Evolutionary conservation across 1,284 basidiomycete species (phyloP), one percentile per base, ranked within the genome.

Genomic region (Sporisorium graminicola): DNA sequence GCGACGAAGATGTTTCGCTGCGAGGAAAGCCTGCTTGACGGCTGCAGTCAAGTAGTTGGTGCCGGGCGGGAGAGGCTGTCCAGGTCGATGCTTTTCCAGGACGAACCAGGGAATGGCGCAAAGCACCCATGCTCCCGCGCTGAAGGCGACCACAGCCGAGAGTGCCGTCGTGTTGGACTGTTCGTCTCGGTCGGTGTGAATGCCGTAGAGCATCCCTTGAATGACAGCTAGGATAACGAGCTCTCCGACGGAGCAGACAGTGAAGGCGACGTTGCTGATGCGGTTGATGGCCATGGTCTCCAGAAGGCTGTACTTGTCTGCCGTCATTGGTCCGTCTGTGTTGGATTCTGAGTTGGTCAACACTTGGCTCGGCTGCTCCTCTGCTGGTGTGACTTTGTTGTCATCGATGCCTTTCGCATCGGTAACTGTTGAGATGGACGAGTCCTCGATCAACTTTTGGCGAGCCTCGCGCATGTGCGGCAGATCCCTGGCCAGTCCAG

Each of bases 201-300:
- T 83, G 1, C 88, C 92, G 82, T 91, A 90, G 16, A 93, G 87
- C 50, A 94, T 93, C 18, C 92, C 92, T 44, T 92, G 90, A 88
- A 93, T 92, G 59, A 93, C 86, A 1, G 89, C 90, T 16, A 94
- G 89, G 37, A 93, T 91, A 49, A 88, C 88, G 53, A 91, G 89
- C 82, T 91, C 94, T 49, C 91, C 93, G 53, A 91, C 89, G 91
- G 92, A 80, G 92, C 92, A 33, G 92, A 91, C 90, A 81, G 89
- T 72, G 61, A 94, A 91, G 14, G 92, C 93, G 76, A 91, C 91
- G 74, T 95, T 95, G 80, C 92, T 92, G 68, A 95, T 92, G 59
- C 91, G 87, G 80, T 93, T 94, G 87, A 93, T 92, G 86, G 93
- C 91, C 55, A 94, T 82, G 60, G 91, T 92, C 81, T 94, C 93